phyloP scores from a whole-genome alignment of 176 grass and related monocot species.

The Carex parvula region DNA sequence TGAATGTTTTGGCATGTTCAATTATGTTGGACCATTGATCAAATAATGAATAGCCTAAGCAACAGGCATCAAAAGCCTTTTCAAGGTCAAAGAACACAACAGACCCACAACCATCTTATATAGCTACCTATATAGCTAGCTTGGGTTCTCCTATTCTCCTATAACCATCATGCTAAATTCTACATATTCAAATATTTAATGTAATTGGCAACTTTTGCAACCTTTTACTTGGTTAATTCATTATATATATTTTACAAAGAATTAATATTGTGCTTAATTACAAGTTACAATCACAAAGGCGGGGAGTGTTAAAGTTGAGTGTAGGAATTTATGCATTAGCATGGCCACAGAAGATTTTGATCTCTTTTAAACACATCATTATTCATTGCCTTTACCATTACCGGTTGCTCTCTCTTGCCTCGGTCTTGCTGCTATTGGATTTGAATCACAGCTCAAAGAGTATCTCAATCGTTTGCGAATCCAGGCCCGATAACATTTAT shows the following conservation, averaged over 20 bases:
- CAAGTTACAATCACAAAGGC: neutral
- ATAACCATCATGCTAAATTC: neutral
- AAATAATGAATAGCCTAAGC: slow-evolving; percentile 13
- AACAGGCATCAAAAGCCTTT: slow-evolving; percentile 15
- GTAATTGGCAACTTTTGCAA: no score
- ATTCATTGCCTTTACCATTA: neutral
- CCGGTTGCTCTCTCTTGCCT: neutral
- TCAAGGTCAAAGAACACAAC: slow-evolving; percentile 22
- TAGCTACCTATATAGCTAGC: no score
- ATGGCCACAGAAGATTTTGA: neutral
- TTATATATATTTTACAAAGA: no score
- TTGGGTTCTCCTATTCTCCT: neutral
- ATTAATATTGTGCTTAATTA: no score
- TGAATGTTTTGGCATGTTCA: slow-evolving; percentile 25
- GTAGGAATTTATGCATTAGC: neutral
- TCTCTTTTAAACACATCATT: neutral
- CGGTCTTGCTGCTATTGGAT: slow-evolving; percentile 4
- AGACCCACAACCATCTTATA: slow-evolving; percentile 6
- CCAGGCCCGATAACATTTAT: neutral
- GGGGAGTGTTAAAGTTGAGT: neutral
- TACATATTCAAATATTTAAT: neutral
- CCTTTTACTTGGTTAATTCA: no score
- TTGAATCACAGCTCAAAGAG: neutral
- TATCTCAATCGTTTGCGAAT: neutral
- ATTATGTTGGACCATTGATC: slow-evolving; percentile 29